phyloP scores from a whole-genome alignment of 305 asterid species.

The Petunia hybrid region DNA sequence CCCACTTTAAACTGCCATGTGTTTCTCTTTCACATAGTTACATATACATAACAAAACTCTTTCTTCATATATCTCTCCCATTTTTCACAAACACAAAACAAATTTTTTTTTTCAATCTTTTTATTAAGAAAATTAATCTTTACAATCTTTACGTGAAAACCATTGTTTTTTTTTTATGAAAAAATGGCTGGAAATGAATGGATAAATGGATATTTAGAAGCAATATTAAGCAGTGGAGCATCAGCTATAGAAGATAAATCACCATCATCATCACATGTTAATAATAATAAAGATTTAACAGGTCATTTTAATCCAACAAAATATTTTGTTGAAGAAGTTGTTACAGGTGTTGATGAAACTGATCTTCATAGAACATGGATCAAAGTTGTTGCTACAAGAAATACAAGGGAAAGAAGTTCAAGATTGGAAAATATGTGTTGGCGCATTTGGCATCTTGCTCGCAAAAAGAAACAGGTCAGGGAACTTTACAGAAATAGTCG shows the following conservation, averaged over 20 bases:
- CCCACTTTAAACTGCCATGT: conserved; percentile 61
- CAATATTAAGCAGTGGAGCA: conserved; percentile 79
- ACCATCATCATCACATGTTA: conserved; percentile 39
- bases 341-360: conserved; percentile 81
- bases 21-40: conserved; percentile 36
- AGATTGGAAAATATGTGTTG: conserved; percentile 97
- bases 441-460: conserved; percentile 97
- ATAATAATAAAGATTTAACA: conserved; percentile 36
- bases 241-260: conserved; percentile 52
- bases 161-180: conserved; percentile 22
- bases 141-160: neutral
- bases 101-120: too few relatives aligned
- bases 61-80: neutral
- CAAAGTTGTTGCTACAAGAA: conserved; percentile 90
- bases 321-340: conserved; percentile 93
- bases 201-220: conserved; percentile 94
- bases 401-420: conserved; percentile 68
- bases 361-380: conserved; percentile 96
- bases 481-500: too few relatives aligned
- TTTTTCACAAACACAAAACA: conserved; percentile 12
- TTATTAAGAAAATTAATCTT: too few relatives aligned
- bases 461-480: conserved; percentile 81
- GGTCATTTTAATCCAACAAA: conserved; percentile 76
- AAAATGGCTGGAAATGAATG: conserved; percentile 92
- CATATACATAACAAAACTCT: conserved; percentile 14